Base-by-base conservation (phyloP, 1,284 basidiomycete species). In the Athelia psychrophila region DNA sequence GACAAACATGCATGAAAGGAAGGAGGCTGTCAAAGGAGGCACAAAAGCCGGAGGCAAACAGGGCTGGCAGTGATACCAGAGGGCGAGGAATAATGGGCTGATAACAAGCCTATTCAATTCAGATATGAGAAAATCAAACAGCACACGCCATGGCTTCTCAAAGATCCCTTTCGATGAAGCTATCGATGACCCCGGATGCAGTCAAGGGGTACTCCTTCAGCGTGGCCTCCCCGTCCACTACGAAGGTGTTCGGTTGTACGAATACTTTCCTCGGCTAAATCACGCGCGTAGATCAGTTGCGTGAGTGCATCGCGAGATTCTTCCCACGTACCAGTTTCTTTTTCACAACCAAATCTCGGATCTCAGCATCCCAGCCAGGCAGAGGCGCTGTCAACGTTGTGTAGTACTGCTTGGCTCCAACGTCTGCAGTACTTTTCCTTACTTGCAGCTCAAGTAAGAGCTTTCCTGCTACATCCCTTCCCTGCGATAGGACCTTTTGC, bases 341-440 rank as follows among this genome's bases (percentile, higher is more conserved):
- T 64, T 72, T 78, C 53, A 93, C 64, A 3, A 92, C 91, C 30
- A 92, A 54, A 58, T 92, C 79, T 44, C 91, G 76, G 52, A 93
- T 79, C 60, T 91, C 86, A 10, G 79, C 79, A 48, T 85, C 77
- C 89, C 91, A 93, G 3, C 81, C 80, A 36, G 74, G 67, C 44
- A 82, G 66, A 8, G 91, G 91, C 25, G 78, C 83, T 9, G 91
- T 93, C 53, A 93, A 72, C 36, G 81, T 75, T 15, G 78, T 84
- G 65, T 92, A 93, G 72, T 83, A 93, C 55, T 78, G 70, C 38
- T 84, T 80, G 6, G 91, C 84, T 1, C 89, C 90, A 10, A 80
- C 68, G 64, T 93, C 91, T 18, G 91, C 91, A 1, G 86, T 89
- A 63, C 86, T 88, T 78, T 87, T 93, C 56, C 84, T 82, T 40